A percentile compares a stretch with the other conserved stretches of the same genome.
phyloP scores from a whole-genome alignment of 441 rosid species.

The Macaranga tanarius region DNA sequence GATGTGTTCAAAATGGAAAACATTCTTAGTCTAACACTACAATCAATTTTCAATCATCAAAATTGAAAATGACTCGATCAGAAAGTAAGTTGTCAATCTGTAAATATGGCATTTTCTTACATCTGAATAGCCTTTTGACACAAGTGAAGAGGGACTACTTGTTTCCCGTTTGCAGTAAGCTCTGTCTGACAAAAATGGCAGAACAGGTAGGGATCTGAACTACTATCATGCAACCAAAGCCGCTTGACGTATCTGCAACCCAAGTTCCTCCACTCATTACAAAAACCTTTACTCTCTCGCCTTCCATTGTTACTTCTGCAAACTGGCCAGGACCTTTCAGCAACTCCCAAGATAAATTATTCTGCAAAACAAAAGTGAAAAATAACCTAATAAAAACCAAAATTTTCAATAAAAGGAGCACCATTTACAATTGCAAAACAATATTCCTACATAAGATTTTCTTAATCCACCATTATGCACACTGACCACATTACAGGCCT shows the following conservation, averaged over 20 bases:
- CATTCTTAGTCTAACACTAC: background rate
- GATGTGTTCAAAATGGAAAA: background rate
- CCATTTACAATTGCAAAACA: too few relatives aligned
- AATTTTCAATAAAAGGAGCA: background rate
- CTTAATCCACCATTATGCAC: background rate
- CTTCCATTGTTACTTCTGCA: background rate
- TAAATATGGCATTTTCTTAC: background rate
- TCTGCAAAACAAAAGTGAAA: background rate
- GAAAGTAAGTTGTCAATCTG: background rate
- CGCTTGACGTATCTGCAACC: background rate
- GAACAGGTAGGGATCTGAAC: background rate
- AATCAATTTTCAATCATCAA: background rate
- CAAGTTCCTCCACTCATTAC: background rate
- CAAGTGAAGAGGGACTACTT: background rate
- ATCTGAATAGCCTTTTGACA: background rate
- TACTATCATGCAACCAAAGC: background rate
- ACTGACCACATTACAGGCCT: slow-evolving; percentile 24
- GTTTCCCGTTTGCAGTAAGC: background rate
- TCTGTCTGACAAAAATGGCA: background rate
- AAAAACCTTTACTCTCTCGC: background rate
- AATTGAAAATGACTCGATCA: background rate
- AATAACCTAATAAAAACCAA: background rate
- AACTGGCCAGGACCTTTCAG: background rate
- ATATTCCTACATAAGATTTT: background rate
- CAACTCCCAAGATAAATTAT: background rate